Evolutionary conservation across 2,329 filamentous ascomycete genomes (phyloP).

Genomic region (Colletotrichum endophyticum): DNA sequence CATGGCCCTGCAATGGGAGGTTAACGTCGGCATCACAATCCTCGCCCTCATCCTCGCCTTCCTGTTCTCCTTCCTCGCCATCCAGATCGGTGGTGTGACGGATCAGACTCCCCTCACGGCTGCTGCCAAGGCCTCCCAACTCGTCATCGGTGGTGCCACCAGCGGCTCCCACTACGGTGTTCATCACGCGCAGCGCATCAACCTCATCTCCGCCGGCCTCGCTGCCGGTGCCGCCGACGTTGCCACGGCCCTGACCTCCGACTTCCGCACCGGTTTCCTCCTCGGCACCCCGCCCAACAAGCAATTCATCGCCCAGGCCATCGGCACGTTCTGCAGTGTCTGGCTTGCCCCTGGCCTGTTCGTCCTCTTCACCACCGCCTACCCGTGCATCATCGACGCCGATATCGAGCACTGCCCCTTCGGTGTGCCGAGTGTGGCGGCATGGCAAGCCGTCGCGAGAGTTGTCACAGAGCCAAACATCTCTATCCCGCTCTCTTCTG

Average conservation of each 20-base stretch:
- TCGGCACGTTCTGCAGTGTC: conserved; percentile 62
- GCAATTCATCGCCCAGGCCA: conserved; percentile 64
- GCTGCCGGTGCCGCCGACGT: conserved; percentile 52
- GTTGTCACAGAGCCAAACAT: conserved; percentile 64
- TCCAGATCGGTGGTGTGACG: conserved; percentile 64
- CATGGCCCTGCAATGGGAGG: conserved; percentile 55
- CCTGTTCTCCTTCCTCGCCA: conserved; percentile 66
- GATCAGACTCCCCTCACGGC: conserved; percentile 70
- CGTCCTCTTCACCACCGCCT: conserved; percentile 64
- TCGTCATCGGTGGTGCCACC: conserved; percentile 64
- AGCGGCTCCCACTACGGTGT: conserved; percentile 52
- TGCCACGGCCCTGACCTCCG: conserved; percentile 53
- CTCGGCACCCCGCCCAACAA: conserved; percentile 62
- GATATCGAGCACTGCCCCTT: conserved; percentile 56
- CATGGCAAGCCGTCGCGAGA: conserved; percentile 64
- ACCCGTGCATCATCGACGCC: conserved; percentile 63
- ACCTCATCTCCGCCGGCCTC: conserved; percentile 60
- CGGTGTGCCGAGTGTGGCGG: conserved; percentile 60
- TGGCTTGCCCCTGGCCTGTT: conserved; percentile 68
- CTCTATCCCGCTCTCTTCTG: conserved; percentile 58
- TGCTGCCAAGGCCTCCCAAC: conserved; percentile 70
- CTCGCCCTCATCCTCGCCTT: conserved; percentile 62
- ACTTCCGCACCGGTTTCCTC: conserved; percentile 67
- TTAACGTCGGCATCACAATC: conserved; percentile 61
- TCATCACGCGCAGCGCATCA: conserved; percentile 59